These are phyloP conservation scores for Cruciata laevipes DNA, from an alignment of 257 asterid species.

Conservation along the genomic window DNA sequence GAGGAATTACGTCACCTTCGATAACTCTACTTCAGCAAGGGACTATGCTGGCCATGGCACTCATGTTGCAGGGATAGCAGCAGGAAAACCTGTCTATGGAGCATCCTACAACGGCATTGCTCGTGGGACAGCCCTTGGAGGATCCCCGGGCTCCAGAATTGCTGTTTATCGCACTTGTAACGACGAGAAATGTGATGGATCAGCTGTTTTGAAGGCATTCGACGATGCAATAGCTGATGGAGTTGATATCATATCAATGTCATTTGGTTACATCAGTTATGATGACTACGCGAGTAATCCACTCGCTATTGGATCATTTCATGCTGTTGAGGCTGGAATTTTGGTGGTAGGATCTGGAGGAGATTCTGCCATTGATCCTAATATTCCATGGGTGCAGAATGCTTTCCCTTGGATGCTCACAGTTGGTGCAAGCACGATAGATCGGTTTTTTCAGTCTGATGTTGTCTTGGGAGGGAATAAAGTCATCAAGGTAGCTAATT, in stretches of 20 bases:
- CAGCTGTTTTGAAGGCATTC: conserved; percentile 53
- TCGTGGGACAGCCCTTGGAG: conserved; percentile 62
- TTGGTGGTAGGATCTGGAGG: conserved; percentile 66
- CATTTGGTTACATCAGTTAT: conserved; percentile 33
- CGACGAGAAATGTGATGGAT: conserved; percentile 41
- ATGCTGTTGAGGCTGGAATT: conserved; percentile 64
- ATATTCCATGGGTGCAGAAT: conserved; percentile 18
- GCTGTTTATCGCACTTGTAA: conserved; percentile 73
- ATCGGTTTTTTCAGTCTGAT: conserved; percentile 55
- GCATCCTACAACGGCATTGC: conserved; percentile 76
- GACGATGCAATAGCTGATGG: conserved; percentile 77
- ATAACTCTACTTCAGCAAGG: conserved; percentile 27
- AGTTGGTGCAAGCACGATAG: conserved; percentile 79
- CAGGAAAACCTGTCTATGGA: conserved; percentile 49
- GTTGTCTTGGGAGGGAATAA: not conserved
- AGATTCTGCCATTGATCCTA: conserved; percentile 31
- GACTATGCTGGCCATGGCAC: conserved; percentile 81
- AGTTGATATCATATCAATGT: conserved; percentile 55
- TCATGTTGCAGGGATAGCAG: conserved; percentile 79
- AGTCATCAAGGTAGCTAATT: not conserved
- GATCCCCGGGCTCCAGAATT: conserved; percentile 62
- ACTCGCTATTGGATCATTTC: conserved; percentile 67
- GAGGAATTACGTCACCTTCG: conserved; percentile 39
- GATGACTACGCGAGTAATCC: conserved; percentile 31
- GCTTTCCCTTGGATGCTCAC: conserved; percentile 86